A percentile compares a stretch with the other conserved stretches of the same genome.
Conservation (phyloP, 805 yeast genomes). For the Myxozyma geophila region DNA sequence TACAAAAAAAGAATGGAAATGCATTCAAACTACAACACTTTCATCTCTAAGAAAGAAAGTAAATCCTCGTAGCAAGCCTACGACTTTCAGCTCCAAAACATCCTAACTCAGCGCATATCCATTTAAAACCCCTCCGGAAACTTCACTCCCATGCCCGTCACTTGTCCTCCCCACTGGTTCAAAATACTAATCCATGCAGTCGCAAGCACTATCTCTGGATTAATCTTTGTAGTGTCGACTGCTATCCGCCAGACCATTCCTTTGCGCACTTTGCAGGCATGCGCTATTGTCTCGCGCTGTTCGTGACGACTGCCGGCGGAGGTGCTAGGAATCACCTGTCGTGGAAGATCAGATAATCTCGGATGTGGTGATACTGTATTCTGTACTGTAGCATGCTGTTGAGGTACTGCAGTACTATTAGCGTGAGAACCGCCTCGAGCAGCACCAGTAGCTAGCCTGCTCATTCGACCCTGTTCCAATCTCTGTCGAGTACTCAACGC, state of each 20-base stretch:
- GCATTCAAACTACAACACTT: conserved; percentile 4
- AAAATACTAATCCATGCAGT: conserved; percentile 36
- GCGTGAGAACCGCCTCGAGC: too few relatives aligned
- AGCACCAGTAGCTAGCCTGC: neutral
- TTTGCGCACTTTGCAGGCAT: conserved; percentile 24
- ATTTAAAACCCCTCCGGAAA: conserved; percentile 19
- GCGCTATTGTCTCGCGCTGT: conserved; percentile 27
- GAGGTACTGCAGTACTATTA: too few relatives aligned
- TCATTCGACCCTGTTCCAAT: neutral
- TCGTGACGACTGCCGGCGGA: neutral
- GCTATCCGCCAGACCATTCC: conserved; percentile 34
- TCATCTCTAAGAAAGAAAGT: neutral
- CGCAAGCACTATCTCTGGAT: conserved; percentile 33
- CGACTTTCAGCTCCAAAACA: neutral
- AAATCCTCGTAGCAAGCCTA: neutral
- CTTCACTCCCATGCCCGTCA: conserved; percentile 16
- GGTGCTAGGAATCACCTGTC: neutral
- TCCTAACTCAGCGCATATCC: neutral
- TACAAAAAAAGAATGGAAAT: neutral
- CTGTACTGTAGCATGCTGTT: too few relatives aligned
- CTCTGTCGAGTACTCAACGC: neutral
- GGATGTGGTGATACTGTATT: too few relatives aligned
- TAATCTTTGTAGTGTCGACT: conserved; percentile 25
- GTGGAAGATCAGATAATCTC: neutral
- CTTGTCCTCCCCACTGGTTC: conserved; percentile 25